phyloP scores from a whole-genome alignment of 2,329 filamentous ascomycete species.

The Hypoxylon rubiginosum region DNA sequence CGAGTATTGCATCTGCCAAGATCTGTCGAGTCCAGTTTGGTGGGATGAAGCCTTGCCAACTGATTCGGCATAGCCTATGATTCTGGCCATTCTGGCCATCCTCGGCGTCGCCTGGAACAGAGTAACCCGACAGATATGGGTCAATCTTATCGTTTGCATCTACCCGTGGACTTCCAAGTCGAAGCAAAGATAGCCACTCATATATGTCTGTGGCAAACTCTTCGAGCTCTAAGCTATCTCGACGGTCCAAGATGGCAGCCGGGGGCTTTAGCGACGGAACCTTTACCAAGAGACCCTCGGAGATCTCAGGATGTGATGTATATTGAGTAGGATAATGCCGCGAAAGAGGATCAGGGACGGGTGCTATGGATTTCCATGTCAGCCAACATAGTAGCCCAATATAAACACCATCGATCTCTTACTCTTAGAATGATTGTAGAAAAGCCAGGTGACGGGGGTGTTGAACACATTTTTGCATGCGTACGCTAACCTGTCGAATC shows the following conservation, averaged over 20 bases:
- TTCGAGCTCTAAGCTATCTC: conserved; percentile 67
- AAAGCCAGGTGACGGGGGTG: conserved; percentile 79
- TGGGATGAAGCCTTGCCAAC: conserved; percentile 71
- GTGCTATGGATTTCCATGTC: conserved; percentile 54
- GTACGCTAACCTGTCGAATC: conserved; percentile 82
- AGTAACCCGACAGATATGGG: conserved; percentile 77
- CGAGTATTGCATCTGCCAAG: conserved; percentile 61
- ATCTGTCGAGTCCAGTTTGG: conserved; percentile 65
- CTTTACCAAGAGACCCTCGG: conserved; percentile 44
- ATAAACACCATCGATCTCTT: conserved; percentile 38
- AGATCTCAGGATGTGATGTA: conserved; percentile 54
- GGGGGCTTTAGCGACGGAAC: conserved; percentile 54
- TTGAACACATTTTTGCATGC: conserved; percentile 84
- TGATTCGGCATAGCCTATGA: conserved; percentile 63
- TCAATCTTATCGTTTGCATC: conserved; percentile 71
- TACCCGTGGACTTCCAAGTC: conserved; percentile 75
- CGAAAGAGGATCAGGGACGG: conserved; percentile 64
- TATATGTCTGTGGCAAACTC: conserved; percentile 74
- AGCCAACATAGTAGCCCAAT: conserved; percentile 19
- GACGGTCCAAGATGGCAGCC: conserved; percentile 50
- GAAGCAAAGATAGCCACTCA: conserved; percentile 81
- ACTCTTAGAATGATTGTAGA: conserved; percentile 73
- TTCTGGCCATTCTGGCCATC: conserved; percentile 39
- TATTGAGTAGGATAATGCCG: conserved; percentile 60
- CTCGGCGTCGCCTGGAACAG: conserved; percentile 61